Conservation (phyloP, 768 basidiomycete species). For the Kwoniella heveanensis region DNA sequence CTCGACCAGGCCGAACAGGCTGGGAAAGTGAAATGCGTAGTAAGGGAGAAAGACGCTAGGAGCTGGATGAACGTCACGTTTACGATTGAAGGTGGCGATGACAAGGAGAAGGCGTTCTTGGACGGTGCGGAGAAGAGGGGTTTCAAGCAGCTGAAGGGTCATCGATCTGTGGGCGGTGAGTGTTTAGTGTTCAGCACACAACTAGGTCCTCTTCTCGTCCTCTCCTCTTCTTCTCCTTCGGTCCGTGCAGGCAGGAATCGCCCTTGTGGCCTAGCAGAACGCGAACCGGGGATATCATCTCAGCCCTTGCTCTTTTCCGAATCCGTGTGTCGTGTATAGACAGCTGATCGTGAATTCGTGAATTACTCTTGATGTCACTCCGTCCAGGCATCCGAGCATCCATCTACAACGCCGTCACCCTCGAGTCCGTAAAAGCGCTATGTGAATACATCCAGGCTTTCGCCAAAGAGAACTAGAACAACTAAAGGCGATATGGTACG, state of each 20-base stretch:
- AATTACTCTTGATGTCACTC: not conserved
- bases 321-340: not conserved
- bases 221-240: too few relatives aligned
- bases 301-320: too few relatives aligned
- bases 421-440: constrained; percentile 66
- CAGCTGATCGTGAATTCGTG: not conserved
- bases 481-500: too few relatives aligned
- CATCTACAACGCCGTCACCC: constrained; percentile 83
- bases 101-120: constrained; percentile 72
- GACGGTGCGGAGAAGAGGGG: constrained; percentile 75
- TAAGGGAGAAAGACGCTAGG: constrained; percentile 67
- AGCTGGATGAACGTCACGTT: constrained; percentile 98
- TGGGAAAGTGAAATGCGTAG: constrained; percentile 72
- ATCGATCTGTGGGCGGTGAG: constrained; percentile 67
- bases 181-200: too few relatives aligned
- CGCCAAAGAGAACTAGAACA: constrained; percentile 5
- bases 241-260: too few relatives aligned
- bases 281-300: too few relatives aligned
- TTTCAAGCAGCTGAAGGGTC: constrained; percentile 87
- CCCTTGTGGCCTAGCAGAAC: too few relatives aligned
- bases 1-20: constrained; percentile 70
- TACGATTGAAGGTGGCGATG: constrained; percentile 68
- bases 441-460: constrained; percentile 58
- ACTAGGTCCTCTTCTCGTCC: too few relatives aligned
- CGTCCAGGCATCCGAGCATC: constrained; percentile 73